Conservation (phyloP, 1,284 basidiomycete genomes). For the Peniophora sp. region DNA sequence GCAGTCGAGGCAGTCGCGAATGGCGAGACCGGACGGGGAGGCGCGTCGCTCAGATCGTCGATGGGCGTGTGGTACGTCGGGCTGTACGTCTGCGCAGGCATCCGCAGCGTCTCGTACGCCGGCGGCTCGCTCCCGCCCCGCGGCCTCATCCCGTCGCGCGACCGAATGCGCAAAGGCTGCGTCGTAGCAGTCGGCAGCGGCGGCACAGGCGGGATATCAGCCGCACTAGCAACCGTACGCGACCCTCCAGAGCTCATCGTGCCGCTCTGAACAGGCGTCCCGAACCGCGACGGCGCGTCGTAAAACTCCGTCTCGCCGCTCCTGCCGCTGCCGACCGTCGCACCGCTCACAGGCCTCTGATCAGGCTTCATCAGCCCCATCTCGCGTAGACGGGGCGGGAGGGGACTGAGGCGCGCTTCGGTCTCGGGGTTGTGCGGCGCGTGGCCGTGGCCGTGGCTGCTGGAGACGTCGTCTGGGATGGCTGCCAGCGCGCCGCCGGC, state of each 20-base stretch:
- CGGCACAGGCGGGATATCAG: too few species aligned
- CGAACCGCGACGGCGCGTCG: slow-evolving; percentile 42
- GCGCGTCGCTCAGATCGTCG: slow-evolving; percentile 58
- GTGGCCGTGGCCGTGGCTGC: neutral
- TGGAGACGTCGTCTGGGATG: neutral
- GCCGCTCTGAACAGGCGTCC: slow-evolving; percentile 12
- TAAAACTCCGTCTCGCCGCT: slow-evolving; percentile 48
- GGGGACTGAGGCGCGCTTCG: slow-evolving; percentile 26
- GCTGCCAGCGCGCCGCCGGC: slow-evolving; percentile 10
- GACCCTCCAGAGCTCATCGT: slow-evolving; percentile 20
- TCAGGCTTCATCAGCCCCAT: slow-evolving; percentile 11
- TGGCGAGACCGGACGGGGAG: slow-evolving; percentile 40
- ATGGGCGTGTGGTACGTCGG: slow-evolving; percentile 16
- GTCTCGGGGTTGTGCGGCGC: slow-evolving; percentile 29
- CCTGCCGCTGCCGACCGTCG: slow-evolving; percentile 41
- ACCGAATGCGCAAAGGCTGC: slow-evolving; percentile 12
- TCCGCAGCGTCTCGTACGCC: slow-evolving; percentile 22
- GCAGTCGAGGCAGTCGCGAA: slow-evolving; percentile 32
- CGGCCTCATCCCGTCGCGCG: too few species aligned
- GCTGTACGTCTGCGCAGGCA: slow-evolving; percentile 10
- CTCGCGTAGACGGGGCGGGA: slow-evolving; percentile 10
- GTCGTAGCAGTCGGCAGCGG: slow-evolving; percentile 35
- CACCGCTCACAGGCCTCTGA: slow-evolving; percentile 39
- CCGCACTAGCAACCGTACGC: slow-evolving; percentile 18
- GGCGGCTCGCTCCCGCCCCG: slow-evolving; percentile 21